Base-by-base conservation (phyloP, 2,329 filamentous ascomycete genomes). In the Pseudogymnoascus sp. region DNA sequence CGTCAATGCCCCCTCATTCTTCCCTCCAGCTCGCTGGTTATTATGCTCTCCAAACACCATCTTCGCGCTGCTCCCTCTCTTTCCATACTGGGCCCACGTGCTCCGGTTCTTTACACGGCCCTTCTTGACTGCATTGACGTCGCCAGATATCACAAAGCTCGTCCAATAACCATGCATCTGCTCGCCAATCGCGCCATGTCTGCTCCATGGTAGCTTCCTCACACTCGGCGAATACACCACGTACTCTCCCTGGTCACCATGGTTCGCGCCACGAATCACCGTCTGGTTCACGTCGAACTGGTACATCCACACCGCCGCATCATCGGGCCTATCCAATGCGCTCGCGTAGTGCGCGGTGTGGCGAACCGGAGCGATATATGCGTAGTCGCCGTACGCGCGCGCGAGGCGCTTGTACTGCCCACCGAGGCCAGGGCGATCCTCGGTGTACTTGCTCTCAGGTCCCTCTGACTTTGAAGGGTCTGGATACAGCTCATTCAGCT, bases 311-410 rank as follows among this genome's bases (percentile, higher is more conserved):
- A 78, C 82, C 68, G 67, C 75, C 62, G 65, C 69, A 19, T 67
- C 60, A 11, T 31, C 42, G 66, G 57, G 42, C 59, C 64, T 5
- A 61, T 42, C 38, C 10, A 26, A 21, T 26, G 67, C 28, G n/a
- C 71, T 69, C 4, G 71, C 71, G 28, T 77, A 77, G 63, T 82
- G 76, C 0, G 82, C 84, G 0, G 82, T 84, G 70, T 87, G 83
- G 2, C 86, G 76, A 0, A 88, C 83, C 0, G 86, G 86, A 21
- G 82, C 83, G 59, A 87, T 82, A 69, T 88, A 88, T 0, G 84
- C 85, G 69, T 85, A 88, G 69, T 88, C 82, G 0, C 79, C 82
- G 71, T 88, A 88, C 0, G 83, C 83, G 9, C 82, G 81, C 68
- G 85, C 82, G 2, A 86, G 74, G 1, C 85, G 78, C 61, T 78